Evolutionary conservation across 1,284 basidiomycete species (phyloP).

Genomic region (Xerocomus minutiporus): DNA sequence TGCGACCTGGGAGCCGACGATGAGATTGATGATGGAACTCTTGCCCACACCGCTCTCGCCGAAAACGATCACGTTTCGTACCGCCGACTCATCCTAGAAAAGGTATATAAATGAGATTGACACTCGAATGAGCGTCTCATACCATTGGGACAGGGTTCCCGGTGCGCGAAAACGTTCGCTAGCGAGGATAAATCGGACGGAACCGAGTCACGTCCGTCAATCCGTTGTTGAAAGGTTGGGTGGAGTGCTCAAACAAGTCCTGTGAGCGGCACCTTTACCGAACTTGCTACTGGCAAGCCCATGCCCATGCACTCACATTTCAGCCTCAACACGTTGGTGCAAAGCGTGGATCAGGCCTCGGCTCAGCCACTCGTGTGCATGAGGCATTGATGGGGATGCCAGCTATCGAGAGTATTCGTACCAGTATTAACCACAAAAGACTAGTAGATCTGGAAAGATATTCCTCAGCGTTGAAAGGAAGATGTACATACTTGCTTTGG

Average conservation of each 20-base stretch:
- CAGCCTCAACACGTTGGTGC: constrained; percentile 14
- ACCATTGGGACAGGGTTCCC: constrained; percentile 14
- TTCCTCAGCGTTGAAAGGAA: no score
- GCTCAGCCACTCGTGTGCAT: background rate
- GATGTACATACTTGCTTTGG: background rate
- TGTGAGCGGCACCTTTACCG: background rate
- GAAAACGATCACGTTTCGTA: constrained; percentile 30
- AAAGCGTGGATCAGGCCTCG: constrained; percentile 1
- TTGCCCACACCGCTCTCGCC: constrained; percentile 34
- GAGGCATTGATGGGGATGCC: background rate
- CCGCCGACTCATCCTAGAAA: constrained; percentile 8
- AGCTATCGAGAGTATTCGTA: background rate
- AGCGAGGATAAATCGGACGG: background rate
- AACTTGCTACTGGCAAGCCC: background rate
- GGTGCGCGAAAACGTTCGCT: background rate
- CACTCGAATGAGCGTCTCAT: constrained; percentile 7
- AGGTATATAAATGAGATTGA: constrained; percentile 5
- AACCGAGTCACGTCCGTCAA: no score
- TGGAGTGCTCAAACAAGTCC: background rate
- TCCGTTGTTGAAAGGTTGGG: background rate
- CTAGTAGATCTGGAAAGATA: no score
- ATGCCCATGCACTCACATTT: background rate
- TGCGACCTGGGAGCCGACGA: constrained; percentile 23
- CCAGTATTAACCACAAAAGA: background rate
- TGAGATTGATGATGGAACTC: constrained; percentile 32